Percentiles rank a stretch among this genome's conserved stretches.
phyloP scores from a whole-genome alignment of 2,329 filamentous ascomycete genomes.

The Dryadomyces quercus-mongolicae region DNA sequence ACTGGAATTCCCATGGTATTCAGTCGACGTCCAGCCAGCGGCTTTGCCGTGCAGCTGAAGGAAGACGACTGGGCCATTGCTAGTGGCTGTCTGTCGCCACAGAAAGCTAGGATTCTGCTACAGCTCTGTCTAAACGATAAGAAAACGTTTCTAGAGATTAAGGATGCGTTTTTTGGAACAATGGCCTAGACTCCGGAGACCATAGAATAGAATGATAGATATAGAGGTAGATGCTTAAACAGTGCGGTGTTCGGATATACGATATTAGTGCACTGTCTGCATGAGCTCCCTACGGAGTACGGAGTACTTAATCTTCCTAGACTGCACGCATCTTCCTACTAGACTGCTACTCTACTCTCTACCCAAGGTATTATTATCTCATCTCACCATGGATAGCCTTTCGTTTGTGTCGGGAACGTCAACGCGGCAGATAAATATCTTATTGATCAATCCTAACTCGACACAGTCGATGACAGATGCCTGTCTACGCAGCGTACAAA shows the following conservation, averaged over 20 bases:
- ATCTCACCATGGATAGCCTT: neutral
- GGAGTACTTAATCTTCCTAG: no score
- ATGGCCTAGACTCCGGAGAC: neutral
- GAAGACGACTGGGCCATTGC: slow-evolving; percentile 16
- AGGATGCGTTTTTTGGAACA: neutral
- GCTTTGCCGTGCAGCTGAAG: slow-evolving; percentile 30
- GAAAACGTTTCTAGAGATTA: neutral
- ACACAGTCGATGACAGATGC: slow-evolving; percentile 43
- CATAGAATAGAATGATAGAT: no score
- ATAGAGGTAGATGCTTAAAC: no score
- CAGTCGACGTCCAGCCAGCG: slow-evolving; percentile 22
- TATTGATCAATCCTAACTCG: slow-evolving; percentile 53
- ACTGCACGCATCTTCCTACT: no score
- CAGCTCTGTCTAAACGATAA: slow-evolving; percentile 18
- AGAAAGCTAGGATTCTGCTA: slow-evolving; percentile 41
- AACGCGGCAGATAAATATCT: slow-evolving; percentile 24
- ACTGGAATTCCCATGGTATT: slow-evolving; percentile 38
- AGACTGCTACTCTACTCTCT: no score
- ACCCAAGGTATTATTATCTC: no score
- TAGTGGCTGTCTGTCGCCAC: slow-evolving; percentile 30
- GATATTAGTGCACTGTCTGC: no score
- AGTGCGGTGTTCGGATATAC: no score
- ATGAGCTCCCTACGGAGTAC: no score
- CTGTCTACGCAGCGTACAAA: slow-evolving; percentile 28
- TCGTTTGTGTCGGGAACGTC: neutral